A percentile compares a stretch with the other conserved stretches of the same genome.
Evolutionary conservation across 495 filamentous ascomycete species (phyloP).

Genomic region (Penicillium silybi): DNA sequence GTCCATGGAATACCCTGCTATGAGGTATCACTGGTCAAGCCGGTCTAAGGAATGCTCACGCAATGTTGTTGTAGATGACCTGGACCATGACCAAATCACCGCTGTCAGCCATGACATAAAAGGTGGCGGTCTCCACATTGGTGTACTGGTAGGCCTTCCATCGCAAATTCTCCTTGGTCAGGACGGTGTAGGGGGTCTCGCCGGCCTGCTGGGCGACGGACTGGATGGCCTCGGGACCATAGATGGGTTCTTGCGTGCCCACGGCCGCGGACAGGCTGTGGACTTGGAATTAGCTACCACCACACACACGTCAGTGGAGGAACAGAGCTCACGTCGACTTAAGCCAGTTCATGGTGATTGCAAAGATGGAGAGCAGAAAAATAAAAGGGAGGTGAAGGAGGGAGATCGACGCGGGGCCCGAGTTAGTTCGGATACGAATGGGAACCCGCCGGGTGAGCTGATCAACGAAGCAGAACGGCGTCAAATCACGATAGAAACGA

Average conservation of each 20-base stretch:
- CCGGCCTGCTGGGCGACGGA: slow-evolving; percentile 78
- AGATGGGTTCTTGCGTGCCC: slow-evolving; percentile 94
- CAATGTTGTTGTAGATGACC: slow-evolving; percentile 97
- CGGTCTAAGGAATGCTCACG: slow-evolving; percentile 52
- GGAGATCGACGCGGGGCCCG: slow-evolving; percentile 33
- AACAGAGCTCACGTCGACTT: slow-evolving; percentile 59
- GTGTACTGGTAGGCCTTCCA: slow-evolving; percentile 81
- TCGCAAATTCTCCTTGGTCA: slow-evolving; percentile 71
- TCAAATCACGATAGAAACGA: background rate
- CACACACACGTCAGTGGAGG: slow-evolving; percentile 1
- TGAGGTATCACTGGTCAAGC: background rate
- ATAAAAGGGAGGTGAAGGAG: slow-evolving; percentile 19
- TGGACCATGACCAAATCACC: slow-evolving; percentile 77
- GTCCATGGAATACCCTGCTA: background rate
- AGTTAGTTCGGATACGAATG: slow-evolving; percentile 26
- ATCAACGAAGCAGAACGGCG: background rate
- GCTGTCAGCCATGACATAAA: slow-evolving; percentile 79
- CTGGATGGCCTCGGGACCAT: slow-evolving; percentile 84
- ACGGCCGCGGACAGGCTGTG: slow-evolving; percentile 81
- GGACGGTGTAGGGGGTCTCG: slow-evolving; percentile 73
- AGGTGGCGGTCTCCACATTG: slow-evolving; percentile 92
- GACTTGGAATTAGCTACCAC: slow-evolving; percentile 5
- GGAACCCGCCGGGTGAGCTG: slow-evolving; percentile 2
- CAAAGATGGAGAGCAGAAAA: slow-evolving; percentile 8
- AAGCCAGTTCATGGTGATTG: slow-evolving; percentile 61